Conservation (phyloP, 495 filamentous ascomycete species). For the Staphylotrichum longicolle region DNA sequence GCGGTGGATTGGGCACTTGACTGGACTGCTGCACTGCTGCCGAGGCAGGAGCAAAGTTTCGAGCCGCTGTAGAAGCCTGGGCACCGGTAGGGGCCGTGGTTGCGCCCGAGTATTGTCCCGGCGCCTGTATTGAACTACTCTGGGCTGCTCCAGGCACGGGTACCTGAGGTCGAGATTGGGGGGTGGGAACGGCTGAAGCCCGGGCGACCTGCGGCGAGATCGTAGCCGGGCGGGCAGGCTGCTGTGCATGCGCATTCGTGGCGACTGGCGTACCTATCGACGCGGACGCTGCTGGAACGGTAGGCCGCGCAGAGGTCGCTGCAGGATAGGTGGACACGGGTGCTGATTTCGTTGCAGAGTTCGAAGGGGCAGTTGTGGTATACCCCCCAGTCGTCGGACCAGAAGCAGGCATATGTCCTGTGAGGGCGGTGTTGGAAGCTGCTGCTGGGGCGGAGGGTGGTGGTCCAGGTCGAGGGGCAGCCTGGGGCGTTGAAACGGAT, state of each 20-base stretch:
- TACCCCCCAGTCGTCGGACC: neutral
- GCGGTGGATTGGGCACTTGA: neutral
- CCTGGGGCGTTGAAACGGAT: neutral
- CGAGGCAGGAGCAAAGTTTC: neutral
- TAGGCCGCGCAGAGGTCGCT: neutral
- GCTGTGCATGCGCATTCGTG: neutral
- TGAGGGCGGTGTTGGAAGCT: too few species aligned
- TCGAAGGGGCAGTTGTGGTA: neutral
- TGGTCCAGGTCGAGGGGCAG: constrained; percentile 7
- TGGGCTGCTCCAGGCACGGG: neutral
- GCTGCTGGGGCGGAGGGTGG: constrained; percentile 1
- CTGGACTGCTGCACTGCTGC: neutral
- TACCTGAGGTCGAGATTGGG: neutral
- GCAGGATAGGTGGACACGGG: neutral
- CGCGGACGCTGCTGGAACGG: neutral
- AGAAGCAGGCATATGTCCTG: constrained; percentile 6
- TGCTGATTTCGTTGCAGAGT: neutral
- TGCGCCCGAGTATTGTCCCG: neutral
- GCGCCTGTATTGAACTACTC: neutral
- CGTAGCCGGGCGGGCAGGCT: constrained; percentile 1
- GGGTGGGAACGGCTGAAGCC: neutral
- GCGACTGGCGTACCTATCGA: neutral
- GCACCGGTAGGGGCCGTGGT: neutral
- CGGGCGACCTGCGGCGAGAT: neutral
- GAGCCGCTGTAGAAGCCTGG: neutral